These are phyloP conservation scores for Golubevia sp. DNA, from an alignment of 1,284 basidiomycete species.

Conservation along the genomic window DNA sequence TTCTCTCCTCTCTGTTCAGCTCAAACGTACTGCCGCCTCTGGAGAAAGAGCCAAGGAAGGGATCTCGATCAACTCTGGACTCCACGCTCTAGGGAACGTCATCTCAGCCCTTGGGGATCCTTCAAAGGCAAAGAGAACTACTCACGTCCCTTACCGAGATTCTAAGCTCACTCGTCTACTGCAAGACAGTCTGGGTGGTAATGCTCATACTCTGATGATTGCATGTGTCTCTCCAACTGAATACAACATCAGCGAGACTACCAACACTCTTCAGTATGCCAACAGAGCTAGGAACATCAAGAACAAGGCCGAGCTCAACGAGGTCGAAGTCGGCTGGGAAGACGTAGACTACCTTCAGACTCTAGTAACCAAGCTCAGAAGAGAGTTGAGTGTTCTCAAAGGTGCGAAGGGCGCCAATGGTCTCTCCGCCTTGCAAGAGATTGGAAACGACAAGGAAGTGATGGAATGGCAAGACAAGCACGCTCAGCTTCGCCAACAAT, in stretches of 20 bases:
- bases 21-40: constrained; percentile 59
- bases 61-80: constrained; percentile 79
- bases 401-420: constrained; percentile 8
- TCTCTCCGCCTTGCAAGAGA: constrained; percentile 13
- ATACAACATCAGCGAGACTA: constrained; percentile 90
- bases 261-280: constrained; percentile 97
- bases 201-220: constrained; percentile 97
- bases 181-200: constrained; percentile 98
- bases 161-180: constrained; percentile 90
- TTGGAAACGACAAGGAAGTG: constrained; percentile 27
- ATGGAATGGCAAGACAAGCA: constrained; percentile 59
- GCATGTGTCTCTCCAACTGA: constrained; percentile 95
- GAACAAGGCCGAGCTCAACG: constrained; percentile 87
- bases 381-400: constrained; percentile 48
- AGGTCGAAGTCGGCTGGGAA: constrained; percentile 97
- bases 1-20: constrained; percentile 56
- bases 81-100: constrained; percentile 94
- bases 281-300: constrained; percentile 97
- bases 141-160: constrained; percentile 93
- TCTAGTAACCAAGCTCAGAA: constrained; percentile 49
- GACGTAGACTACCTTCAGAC: constrained; percentile 91
- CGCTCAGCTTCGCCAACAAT: constrained; percentile 47
- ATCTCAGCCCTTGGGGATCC: constrained; percentile 98
- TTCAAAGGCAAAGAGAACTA: constrained; percentile 65
- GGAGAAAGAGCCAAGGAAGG: constrained; percentile 58